A percentile compares a stretch with the other conserved stretches of the same genome.
phyloP scores from a whole-genome alignment of 352 stramenopile genomes.

The Phytopythium oedochilum region DNA sequence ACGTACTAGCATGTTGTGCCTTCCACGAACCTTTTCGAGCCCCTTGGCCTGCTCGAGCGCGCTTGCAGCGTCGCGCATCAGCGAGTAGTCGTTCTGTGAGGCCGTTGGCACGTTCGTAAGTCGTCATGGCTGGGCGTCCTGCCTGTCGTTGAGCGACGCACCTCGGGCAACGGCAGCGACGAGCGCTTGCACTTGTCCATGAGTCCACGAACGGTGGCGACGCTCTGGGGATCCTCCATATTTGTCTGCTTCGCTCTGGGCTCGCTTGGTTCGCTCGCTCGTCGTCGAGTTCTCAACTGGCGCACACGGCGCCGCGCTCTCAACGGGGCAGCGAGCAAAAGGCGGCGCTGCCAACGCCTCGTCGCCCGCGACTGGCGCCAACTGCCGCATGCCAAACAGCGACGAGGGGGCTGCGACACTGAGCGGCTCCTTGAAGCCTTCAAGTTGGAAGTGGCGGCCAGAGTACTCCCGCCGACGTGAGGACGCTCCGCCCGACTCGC shows the following conservation, averaged over 20 bases:
- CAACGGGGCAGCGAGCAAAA: background rate
- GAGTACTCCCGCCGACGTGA: too few species aligned
- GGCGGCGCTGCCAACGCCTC: background rate
- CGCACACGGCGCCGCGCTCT: too few species aligned
- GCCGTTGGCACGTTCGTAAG: too few species aligned
- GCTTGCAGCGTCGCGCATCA: background rate
- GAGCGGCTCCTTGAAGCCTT: too few species aligned
- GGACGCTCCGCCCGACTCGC: too few species aligned
- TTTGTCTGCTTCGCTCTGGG: slow-evolving; percentile 7
- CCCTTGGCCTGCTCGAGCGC: background rate
- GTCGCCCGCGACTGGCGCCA: too few species aligned
- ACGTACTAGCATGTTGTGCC: too few species aligned
- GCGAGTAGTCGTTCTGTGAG: slow-evolving; percentile 3
- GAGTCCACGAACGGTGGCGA: background rate
- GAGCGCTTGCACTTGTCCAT: slow-evolving; percentile 10
- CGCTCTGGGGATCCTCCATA: slow-evolving; percentile 5
- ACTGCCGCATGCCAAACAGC: too few species aligned
- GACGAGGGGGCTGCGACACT: too few species aligned
- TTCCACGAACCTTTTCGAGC: background rate
- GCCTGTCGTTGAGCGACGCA: too few species aligned
- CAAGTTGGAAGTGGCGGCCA: too few species aligned
- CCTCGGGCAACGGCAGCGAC: background rate
- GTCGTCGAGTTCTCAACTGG: slow-evolving; percentile 3
- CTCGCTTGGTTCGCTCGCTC: slow-evolving; percentile 7
- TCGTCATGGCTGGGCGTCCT: too few species aligned